Evolutionary conservation across 306 rosid genomes (phyloP).

Genomic region (Vachellia pachyceras): DNA sequence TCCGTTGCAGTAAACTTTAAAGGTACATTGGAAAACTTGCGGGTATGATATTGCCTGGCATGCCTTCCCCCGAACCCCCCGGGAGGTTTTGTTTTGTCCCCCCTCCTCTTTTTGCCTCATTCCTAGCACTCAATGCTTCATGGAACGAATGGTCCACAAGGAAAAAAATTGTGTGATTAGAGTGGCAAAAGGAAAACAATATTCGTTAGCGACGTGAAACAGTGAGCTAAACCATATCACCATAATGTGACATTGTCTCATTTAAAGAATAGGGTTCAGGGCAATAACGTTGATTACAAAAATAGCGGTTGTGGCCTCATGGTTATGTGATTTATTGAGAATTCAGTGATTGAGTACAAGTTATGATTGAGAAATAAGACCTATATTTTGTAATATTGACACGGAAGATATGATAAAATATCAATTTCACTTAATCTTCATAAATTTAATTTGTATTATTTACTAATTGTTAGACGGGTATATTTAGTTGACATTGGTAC

Average conservation of each 20-base stretch:
- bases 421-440: not conserved
- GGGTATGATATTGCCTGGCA: not conserved
- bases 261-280: slow-evolving; percentile 1
- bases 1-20: not conserved
- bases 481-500: slow-evolving; percentile 21
- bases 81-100: not conserved
- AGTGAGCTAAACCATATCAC: not conserved
- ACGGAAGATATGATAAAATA: not conserved
- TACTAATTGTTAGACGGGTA: slow-evolving; percentile 19
- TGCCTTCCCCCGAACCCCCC: too few species aligned
- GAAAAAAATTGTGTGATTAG: too few species aligned
- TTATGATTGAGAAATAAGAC: not conserved
- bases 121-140: not conserved
- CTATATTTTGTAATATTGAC: not conserved
- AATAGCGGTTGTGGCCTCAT: not conserved
- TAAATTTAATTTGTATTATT: not conserved
- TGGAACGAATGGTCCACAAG: slow-evolving; percentile 2
- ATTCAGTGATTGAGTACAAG: not conserved
- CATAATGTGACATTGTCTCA: not conserved
- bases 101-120: too few species aligned
- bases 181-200: not conserved
- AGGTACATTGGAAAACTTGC: not conserved
- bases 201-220: not conserved
- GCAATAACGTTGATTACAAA: not conserved
- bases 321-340: slow-evolving; percentile 13